Evolutionary conservation across 108 stramenopile species (phyloP).

Genomic region (Phaeodactylum tricornutum): DNA sequence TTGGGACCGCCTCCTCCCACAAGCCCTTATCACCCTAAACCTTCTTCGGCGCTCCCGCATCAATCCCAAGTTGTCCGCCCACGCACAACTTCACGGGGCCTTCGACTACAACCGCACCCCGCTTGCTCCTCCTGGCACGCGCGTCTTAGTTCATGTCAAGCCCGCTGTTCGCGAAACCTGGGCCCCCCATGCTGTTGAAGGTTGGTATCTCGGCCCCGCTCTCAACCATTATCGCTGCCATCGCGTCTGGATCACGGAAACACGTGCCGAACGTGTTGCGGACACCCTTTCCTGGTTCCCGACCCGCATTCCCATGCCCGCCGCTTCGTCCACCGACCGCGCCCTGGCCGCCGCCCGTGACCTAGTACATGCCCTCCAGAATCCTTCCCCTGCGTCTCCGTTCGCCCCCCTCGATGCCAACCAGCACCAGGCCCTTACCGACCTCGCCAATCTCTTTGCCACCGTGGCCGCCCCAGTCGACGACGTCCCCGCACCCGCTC

Average conservation of each 20-base stretch:
- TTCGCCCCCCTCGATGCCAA: too few species aligned
- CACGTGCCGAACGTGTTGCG: conserved; percentile 6
- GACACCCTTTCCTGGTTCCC: too few species aligned
- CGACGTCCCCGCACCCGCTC: too few species aligned
- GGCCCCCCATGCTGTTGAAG: conserved; percentile 17
- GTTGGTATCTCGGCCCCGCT: conserved; percentile 31
- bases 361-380: too few species aligned
- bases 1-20: conserved; percentile 19
- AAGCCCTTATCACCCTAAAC: conserved; percentile 25
- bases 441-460: too few species aligned
- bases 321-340: too few species aligned
- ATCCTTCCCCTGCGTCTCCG: too few species aligned
- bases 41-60: conserved; percentile 20
- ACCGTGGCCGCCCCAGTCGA: too few species aligned
- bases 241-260: conserved; percentile 14
- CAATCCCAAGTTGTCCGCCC: conserved; percentile 27
- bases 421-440: too few species aligned
- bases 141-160: conserved; percentile 15
- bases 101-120: conserved; percentile 35
- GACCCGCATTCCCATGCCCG: too few species aligned
- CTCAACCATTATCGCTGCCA: conserved; percentile 25
- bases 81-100: conserved; percentile 14
- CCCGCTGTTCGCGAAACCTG: conserved; percentile 11
- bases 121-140: conserved; percentile 29
- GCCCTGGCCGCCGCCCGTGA: too few species aligned